Evolutionary conservation across 177 flowering plant species (phyloP), one percentile per base, ranked within the genome.

Genomic region (Telopea speciosissima): DNA sequence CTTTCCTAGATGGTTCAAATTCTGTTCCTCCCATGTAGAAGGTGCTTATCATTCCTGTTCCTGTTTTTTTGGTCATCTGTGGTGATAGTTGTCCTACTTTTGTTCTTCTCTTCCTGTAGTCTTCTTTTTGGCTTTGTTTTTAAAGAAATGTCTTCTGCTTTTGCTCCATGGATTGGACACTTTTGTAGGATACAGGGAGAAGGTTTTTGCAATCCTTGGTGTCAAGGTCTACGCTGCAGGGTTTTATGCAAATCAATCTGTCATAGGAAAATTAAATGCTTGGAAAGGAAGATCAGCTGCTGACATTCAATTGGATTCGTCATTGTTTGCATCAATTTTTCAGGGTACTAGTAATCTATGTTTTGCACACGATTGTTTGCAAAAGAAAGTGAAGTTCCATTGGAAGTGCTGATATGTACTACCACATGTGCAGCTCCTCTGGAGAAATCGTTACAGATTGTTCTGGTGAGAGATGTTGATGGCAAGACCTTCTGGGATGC

Each of bases 401-500:
- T 17, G 3, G 54, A 31, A 42, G 52, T 62, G 61, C 71, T 78
- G 36, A 76, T 40, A 33, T 65, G 28, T 49, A 16, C 71, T 58
- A 40, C 65, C 24, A 54, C 64, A 45, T 72, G 22, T 78, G 82
- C 87, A 93, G 98, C 87, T 73, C 81, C 90, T 62, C 23, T 72
- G 67, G 96, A 91, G 82, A 93, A 91, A 80, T 83, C 96, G 69
- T 74, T 93, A 65, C 87, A 87, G 81, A 91, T 93, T 70, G 83
- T 89, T 73, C 80, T 93, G 26, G 97, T 91, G 21, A 79, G 98
- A 80, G 96, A 93, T 68, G 82, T 93, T 0, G 95, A 90, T 80
- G 98, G 98, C 12, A 90, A 91, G 82, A 90, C 97, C 56, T 93
- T 93, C 61, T 93, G 98, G 98, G 96, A 89, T 78, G 97, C 97